These are phyloP conservation scores for Lagenaria siceraria DNA, from an alignment of 306 rosid genomes.

Conservation along the genomic window DNA sequence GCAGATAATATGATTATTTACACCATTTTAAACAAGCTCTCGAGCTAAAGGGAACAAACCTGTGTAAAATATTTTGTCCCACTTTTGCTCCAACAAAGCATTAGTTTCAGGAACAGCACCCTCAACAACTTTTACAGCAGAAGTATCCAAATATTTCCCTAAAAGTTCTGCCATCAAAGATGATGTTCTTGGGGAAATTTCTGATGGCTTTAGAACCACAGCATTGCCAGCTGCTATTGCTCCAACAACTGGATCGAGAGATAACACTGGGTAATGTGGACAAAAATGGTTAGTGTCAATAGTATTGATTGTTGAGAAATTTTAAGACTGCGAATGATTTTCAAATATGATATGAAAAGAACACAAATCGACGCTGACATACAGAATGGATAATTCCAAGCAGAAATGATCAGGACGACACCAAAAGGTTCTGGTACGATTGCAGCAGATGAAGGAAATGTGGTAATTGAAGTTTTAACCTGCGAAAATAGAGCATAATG, in stretches of 20 bases:
- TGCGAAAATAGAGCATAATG: conserved; percentile 18
- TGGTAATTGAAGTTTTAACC: conserved; percentile 59
- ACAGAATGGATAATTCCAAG: conserved; percentile 99
- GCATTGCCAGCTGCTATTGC: conserved; percentile 97
- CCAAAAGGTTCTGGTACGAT: conserved; percentile 94
- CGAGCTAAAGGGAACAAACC: conserved; percentile 29
- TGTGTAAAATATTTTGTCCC: conserved; percentile 99
- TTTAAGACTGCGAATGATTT: background rate
- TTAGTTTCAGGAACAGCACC: conserved; percentile 80
- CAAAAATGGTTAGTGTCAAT: background rate
- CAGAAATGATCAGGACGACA: conserved; percentile 70
- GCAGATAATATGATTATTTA: background rate
- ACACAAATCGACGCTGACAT: conserved; percentile 21
- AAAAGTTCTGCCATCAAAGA: conserved; percentile 61
- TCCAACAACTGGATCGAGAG: conserved; percentile 92
- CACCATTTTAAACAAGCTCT: background rate
- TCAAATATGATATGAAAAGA: background rate
- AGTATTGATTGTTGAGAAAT: background rate
- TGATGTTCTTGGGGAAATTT: conserved; percentile 77
- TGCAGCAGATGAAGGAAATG: conserved; percentile 93
- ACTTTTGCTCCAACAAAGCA: conserved; percentile 81
- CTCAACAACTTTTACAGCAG: conserved; percentile 71
- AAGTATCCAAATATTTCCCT: conserved; percentile 59
- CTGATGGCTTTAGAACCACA: conserved; percentile 94
- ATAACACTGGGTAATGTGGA: conserved; percentile 45